Evolutionary conservation across 1,139 yeast genomes (phyloP), one percentile per base, ranked within the genome.

Genomic region (Blastobotrys aristatus): DNA sequence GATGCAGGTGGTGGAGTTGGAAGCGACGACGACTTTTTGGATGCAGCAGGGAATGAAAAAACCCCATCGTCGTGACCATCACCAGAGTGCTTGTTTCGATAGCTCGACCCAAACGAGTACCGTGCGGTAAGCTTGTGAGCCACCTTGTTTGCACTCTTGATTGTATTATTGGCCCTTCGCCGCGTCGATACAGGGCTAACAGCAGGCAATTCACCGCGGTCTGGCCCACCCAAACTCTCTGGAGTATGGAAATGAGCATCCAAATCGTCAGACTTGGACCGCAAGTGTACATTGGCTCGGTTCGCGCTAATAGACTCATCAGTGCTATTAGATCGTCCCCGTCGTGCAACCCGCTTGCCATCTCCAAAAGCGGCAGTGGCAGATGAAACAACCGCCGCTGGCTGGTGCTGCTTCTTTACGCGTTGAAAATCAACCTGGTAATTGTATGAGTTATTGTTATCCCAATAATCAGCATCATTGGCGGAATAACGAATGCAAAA

Each of bases 391-490:
- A n/a, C n/a, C n/a, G n/a, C n/a, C n/a, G 34, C 5, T 30, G 4
- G 39, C n/a, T 35, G 27, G 20, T 39, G n/a, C 24, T 13, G 41
- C 48, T 46, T 44, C 40, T 47, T 46, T 18, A 51, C 57, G 13
- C 56, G 53, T 22, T 48, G 67, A 49, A 84, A 69, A 45, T 68
- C 67, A 24, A 86, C 71, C 43, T 71, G 72, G 65, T 84, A 87
- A 65, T 87, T 87, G 46, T 67, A 64, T 42, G 61, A 62, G 34
- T 66, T 54, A 64, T 88, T 87, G 67, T 85, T 87, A 65, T 87
- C 96, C 95, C 96, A 88, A 60, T 61, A 77, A 56, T 82, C 90
- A 27, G 65, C 62, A 22, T 72, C 72, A 27, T 69, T 68, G 24
- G 78, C 64, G 40, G 60, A 62, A 61, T 80, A 87, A 48, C 79